Percentiles rank a stretch among this genome's conserved stretches.
Evolutionary conservation across 2,329 filamentous ascomycete genomes (phyloP).

Genomic region (Metarhizium album): DNA sequence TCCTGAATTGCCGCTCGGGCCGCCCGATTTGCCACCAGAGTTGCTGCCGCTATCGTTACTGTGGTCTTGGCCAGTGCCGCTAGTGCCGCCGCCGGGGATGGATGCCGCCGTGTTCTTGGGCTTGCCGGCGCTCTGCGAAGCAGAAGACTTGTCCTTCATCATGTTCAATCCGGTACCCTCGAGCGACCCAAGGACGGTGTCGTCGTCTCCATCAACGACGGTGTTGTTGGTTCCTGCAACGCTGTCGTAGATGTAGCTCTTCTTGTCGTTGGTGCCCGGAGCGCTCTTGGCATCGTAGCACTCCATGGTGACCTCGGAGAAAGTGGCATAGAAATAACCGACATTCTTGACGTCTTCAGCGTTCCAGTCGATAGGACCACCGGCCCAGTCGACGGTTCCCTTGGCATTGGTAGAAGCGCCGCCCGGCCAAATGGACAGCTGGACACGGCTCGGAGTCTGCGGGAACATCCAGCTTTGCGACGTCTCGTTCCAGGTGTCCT

Average conservation of each 20-base stretch:
- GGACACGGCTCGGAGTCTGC: constrained; percentile 81
- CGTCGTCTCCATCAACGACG: constrained; percentile 62
- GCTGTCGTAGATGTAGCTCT: constrained; percentile 67
- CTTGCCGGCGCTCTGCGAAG: constrained; percentile 9
- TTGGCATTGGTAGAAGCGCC: constrained; percentile 66
- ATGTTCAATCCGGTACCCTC: constrained; percentile 72
- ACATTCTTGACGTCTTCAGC: constrained; percentile 66
- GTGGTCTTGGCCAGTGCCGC: constrained; percentile 15
- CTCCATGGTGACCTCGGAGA: constrained; percentile 67
- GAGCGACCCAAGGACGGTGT: constrained; percentile 68
- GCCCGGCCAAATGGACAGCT: constrained; percentile 93
- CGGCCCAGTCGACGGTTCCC: constrained; percentile 86
- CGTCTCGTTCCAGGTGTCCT: constrained; percentile 78
- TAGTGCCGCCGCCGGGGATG: constrained; percentile 20
- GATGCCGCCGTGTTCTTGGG: constrained; percentile 15
- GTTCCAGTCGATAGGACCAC: constrained; percentile 77
- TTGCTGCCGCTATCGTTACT: constrained; percentile 7
- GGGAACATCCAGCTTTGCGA: constrained; percentile 76
- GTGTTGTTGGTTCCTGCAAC: constrained; percentile 60
- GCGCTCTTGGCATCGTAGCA: constrained; percentile 60
- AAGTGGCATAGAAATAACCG: constrained; percentile 80
- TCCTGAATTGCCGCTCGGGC: constrained; percentile 12
- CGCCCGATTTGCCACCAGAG: constrained; percentile 13
- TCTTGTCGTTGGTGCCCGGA: constrained; percentile 59
- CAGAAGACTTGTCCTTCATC: constrained; percentile 30